Evolutionary conservation across 257 asterid genomes (phyloP), one percentile per base, ranked within the genome.

Genomic region (Euphrasia confusa): DNA sequence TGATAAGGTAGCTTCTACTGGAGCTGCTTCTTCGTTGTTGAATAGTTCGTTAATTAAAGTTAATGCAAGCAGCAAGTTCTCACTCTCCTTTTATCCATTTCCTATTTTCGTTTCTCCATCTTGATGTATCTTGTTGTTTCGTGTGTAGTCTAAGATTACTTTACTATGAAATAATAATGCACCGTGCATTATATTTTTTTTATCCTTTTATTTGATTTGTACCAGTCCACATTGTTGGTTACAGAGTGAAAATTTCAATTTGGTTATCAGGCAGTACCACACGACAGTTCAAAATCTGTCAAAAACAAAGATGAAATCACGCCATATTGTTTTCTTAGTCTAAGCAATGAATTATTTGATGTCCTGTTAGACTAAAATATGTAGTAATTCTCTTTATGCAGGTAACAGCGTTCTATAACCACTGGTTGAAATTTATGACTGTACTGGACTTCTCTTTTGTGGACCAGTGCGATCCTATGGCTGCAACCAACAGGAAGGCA

Each of bases 381-480:
- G 10, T 15, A 35, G 10, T 15, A 35, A 35, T 59, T 18, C 58
- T 37, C 45, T 61, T 49, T 63, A 26, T 82, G 73, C 90, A 91
- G 96, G 99, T 85, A 64, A 82, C 96, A 11, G 96, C 99, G 10
- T 89, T 93, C 69, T 93, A 93, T 69, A 89, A 59, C 72, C 82
- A 89, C 68, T 93, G 97, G 99, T 49, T 80, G 63, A 94, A 95
- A 18, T 93, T 87, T 72, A 78, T 64, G 5, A 74, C 95, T 13
- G 74, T 77, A 54, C 77, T 93, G 85, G 99, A 93, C 62, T 92
- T 83, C 77, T 86, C 86, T 71, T 92, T 97, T 97, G 96, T 64
- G 12, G 96, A 92, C 72, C 84, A 89, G 71, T 84, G 83, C 75
- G 96, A 81, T 74, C 95, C 72, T 26, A 86, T 80, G 96, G 80